Evolutionary conservation across 2,329 filamentous ascomycete genomes (phyloP).

Genomic region (Epichloe sp.): DNA sequence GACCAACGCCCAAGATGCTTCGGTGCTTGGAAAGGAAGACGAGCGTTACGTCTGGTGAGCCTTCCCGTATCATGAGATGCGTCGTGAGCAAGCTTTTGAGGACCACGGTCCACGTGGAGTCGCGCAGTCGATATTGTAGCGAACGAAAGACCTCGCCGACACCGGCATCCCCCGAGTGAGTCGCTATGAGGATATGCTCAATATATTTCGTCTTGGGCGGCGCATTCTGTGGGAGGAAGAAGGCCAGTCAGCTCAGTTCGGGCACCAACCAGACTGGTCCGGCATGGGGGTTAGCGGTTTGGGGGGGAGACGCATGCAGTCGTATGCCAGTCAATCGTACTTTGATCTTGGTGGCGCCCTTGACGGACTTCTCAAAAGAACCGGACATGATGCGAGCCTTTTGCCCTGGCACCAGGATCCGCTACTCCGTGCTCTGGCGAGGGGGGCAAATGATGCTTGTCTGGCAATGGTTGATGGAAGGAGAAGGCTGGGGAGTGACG

Average conservation of each 20-base stretch:
- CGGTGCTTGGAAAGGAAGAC: conserved; percentile 72
- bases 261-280: neutral
- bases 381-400: conserved; percentile 48
- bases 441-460: neutral
- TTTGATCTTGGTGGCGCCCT: conserved; percentile 97
- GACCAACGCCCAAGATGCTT: conserved; percentile 73
- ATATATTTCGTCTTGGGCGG: conserved; percentile 99
- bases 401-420: neutral
- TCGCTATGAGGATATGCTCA: conserved; percentile 92
- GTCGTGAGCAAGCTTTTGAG: conserved; percentile 95
- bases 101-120: conserved; percentile 98
- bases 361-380: conserved; percentile 98
- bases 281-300: neutral
- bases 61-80: conserved; percentile 95
- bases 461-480: conserved; percentile 2
- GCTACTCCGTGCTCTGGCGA: neutral
- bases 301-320: neutral
- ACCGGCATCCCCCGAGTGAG: conserved; percentile 85
- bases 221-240: conserved; percentile 52
- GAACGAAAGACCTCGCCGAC: conserved; percentile 93
- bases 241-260: neutral
- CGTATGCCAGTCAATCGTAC: conserved; percentile 28
- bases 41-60: conserved; percentile 77
- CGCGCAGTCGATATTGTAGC: conserved; percentile 74
- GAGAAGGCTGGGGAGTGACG: neutral